phyloP scores from a whole-genome alignment of 75 land plant genomes.

The Sequoia sempervirens region DNA sequence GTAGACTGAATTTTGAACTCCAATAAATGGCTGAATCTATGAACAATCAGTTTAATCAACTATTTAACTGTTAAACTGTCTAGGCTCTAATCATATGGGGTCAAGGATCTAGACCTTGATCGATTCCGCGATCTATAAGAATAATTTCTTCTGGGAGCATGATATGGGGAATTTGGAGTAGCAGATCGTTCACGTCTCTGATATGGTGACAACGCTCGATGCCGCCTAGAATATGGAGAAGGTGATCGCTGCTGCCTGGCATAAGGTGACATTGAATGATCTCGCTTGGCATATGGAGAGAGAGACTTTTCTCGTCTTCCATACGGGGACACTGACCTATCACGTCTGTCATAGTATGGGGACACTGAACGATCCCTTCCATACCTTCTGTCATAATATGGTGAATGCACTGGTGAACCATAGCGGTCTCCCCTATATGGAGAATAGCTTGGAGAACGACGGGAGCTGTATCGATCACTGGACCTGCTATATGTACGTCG shows the following conservation, averaged over 20 bases:
- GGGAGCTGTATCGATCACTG: slow-evolving; percentile 27
- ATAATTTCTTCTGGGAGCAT: not conserved
- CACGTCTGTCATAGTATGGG: slow-evolving; percentile 10
- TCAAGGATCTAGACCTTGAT: not conserved
- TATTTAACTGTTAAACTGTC: not conserved
- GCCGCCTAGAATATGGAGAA: slow-evolving; percentile 30
- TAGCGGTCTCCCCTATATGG: slow-evolving; percentile 39
- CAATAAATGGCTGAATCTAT: not conserved
- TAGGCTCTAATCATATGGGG: not conserved
- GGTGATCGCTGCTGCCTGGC: slow-evolving; percentile 22
- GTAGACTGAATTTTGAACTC: not conserved
- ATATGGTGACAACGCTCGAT: slow-evolving; percentile 2
- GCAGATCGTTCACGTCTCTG: too few species aligned
- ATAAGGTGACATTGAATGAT: slow-evolving; percentile 19
- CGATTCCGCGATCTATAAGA: not conserved
- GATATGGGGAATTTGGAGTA: not conserved
- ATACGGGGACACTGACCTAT: slow-evolving; percentile 7
- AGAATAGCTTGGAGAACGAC: slow-evolving; percentile 58
- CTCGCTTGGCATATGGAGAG: slow-evolving; percentile 18
- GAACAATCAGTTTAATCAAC: not conserved
- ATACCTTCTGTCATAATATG: slow-evolving; percentile 7
- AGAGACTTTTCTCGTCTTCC: slow-evolving; percentile 18
- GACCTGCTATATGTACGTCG: slow-evolving; percentile 20
- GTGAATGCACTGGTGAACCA: slow-evolving; percentile 32
- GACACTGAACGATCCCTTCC: slow-evolving; percentile 37